phyloP scores from a whole-genome alignment of 2,329 filamentous ascomycete species.

The Beauveria varroae region DNA sequence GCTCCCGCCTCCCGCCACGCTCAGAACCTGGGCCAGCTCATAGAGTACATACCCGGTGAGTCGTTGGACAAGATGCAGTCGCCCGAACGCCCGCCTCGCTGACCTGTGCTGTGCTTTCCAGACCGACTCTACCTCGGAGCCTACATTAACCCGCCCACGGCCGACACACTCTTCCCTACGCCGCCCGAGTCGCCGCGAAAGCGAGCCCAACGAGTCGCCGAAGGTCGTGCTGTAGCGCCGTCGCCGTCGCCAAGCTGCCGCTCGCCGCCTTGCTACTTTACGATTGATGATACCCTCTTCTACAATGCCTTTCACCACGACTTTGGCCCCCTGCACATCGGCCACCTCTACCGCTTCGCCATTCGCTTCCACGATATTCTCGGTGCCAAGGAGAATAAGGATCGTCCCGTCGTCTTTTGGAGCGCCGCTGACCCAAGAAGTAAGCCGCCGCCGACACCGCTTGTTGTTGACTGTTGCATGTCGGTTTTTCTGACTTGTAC shows the following conservation, averaged over 20 bases:
- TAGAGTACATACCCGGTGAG: conserved; percentile 93
- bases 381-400: conserved; percentile 82
- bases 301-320: conserved; percentile 99
- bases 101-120: conserved; percentile 31
- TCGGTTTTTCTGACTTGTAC: not conserved
- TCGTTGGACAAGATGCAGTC: conserved; percentile 13
- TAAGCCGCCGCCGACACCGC: conserved; percentile 33
- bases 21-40: conserved; percentile 73
- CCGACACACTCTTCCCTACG: conserved; percentile 77
- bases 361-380: conserved; percentile 94
- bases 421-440: conserved; percentile 86
- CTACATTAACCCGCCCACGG: conserved; percentile 74
- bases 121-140: conserved; percentile 93
- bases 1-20: conserved; percentile 40
- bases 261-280: conserved; percentile 81
- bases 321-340: conserved; percentile 95
- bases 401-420: conserved; percentile 91
- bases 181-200: conserved; percentile 36
- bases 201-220: conserved; percentile 49
- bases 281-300: conserved; percentile 81
- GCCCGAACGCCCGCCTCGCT: not conserved
- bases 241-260: conserved; percentile 18
- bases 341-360: conserved; percentile 92
- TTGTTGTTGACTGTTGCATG: not conserved
- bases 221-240: conserved; percentile 34